Evolutionary conservation across 2,329 filamentous ascomycete species (phyloP).

Genomic region (Colletotrichum euphorbiae): DNA sequence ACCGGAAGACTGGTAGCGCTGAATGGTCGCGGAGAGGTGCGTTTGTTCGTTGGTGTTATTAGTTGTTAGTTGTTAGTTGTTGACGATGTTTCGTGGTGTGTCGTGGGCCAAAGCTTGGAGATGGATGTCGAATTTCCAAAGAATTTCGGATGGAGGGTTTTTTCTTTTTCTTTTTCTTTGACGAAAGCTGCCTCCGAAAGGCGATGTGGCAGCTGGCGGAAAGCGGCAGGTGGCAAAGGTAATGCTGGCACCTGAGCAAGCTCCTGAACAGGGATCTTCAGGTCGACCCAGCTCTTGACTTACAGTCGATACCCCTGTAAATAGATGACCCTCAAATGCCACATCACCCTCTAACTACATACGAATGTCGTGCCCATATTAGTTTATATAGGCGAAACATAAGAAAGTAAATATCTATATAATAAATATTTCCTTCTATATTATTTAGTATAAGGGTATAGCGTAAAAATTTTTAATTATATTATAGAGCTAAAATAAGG

Average conservation of each 20-base stretch:
- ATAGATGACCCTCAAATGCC: too few relatives aligned
- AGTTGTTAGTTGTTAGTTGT: not conserved
- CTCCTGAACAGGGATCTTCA: not conserved
- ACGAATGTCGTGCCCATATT: too few relatives aligned
- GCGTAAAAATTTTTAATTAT: too few relatives aligned
- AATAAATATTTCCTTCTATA: too few relatives aligned
- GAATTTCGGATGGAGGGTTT: not conserved
- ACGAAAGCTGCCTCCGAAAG: not conserved
- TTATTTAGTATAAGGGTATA: too few relatives aligned
- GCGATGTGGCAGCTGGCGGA: slow-evolving; percentile 16
- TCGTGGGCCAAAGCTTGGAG: not conserved
- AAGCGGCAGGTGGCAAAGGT: slow-evolving; percentile 15
- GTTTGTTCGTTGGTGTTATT: not conserved
- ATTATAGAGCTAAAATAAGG: too few relatives aligned
- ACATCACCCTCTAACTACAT: too few relatives aligned
- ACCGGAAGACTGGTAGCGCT: not conserved
- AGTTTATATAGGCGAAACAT: too few relatives aligned
- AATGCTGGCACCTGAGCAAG: slow-evolving; percentile 1
- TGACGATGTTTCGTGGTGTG: not conserved
- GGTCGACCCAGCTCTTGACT: not conserved
- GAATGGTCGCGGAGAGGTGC: not conserved
- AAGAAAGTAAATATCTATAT: too few relatives aligned
- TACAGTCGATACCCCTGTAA: too few relatives aligned
- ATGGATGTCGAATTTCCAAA: not conserved
- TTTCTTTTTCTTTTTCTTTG: not conserved